Evolutionary conservation across 805 yeast genomes (phyloP).

Genomic region (Myxozyma melibiosi): DNA sequence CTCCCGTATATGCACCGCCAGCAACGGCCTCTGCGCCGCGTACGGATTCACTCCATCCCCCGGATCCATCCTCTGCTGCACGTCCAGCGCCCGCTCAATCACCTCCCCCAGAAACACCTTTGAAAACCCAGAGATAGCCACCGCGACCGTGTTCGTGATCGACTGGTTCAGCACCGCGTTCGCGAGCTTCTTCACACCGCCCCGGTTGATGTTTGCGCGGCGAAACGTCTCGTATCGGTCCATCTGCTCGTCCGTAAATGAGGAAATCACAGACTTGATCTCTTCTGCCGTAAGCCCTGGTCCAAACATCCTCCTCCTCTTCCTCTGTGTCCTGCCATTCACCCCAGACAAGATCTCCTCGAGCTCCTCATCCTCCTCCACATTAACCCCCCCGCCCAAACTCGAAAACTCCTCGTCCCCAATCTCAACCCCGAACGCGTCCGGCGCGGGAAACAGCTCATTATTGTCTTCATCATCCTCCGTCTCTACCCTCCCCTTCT

Average conservation of each 20-base stretch:
- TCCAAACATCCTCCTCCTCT: constrained; percentile 13
- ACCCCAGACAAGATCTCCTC: background rate
- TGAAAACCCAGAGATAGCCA: constrained; percentile 81
- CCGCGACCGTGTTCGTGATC: constrained; percentile 75
- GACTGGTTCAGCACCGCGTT: constrained; percentile 77
- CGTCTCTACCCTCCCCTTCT: no score
- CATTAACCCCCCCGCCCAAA: background rate
- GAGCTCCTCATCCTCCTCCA: background rate
- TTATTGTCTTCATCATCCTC: background rate
- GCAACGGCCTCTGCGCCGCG: constrained; percentile 52
- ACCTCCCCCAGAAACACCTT: constrained; percentile 90
- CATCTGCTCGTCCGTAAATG: constrained; percentile 80
- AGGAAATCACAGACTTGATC: constrained; percentile 51
- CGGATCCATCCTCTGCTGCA: constrained; percentile 43
- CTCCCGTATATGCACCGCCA: constrained; percentile 83
- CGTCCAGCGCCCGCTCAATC: constrained; percentile 56
- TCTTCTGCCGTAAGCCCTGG: constrained; percentile 27
- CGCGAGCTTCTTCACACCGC: constrained; percentile 78
- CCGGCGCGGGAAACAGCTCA: constrained; percentile 17
- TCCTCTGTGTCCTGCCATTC: background rate
- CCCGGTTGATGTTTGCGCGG: constrained; percentile 70
- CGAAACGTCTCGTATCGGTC: constrained; percentile 84
- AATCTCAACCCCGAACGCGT: constrained; percentile 13
- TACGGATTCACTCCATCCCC: constrained; percentile 41
- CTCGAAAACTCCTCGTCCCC: constrained; percentile 3